Conservation (phyloP, 164 flowering plant species). For the Nymphaea thermarum region DNA sequence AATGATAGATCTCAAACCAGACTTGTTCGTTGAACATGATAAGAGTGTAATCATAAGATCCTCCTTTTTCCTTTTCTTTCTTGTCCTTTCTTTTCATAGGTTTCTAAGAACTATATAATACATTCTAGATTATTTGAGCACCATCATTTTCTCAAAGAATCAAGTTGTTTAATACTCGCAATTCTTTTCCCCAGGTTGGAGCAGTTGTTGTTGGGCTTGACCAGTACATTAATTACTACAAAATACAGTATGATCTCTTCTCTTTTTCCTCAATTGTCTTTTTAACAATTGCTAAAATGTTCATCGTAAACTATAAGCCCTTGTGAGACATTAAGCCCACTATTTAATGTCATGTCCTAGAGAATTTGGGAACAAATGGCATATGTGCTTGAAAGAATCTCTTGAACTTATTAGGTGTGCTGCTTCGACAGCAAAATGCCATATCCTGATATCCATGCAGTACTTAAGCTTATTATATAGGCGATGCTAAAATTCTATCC, state of each 20-base stretch:
- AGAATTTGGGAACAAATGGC: too few species aligned
- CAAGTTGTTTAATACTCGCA: conserved; percentile 2
- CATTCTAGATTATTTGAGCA: not conserved
- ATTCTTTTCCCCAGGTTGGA: conserved; percentile 59
- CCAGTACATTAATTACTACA: conserved; percentile 71
- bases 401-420: too few species aligned
- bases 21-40: conserved; percentile 64
- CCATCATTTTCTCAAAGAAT: not conserved
- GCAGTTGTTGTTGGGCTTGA: conserved; percentile 97
- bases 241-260: conserved; percentile 68
- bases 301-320: too few species aligned
- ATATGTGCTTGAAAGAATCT: too few species aligned
- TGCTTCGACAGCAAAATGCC: too few species aligned
- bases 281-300: not conserved
- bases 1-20: conserved; percentile 36
- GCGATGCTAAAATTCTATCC: too few species aligned
- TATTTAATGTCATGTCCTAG: too few species aligned
- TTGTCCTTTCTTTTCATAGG: not conserved
- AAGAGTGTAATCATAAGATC: conserved; percentile 45
- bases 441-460: too few species aligned
- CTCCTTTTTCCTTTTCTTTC: conserved; percentile 3
- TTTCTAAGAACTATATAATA: not conserved
- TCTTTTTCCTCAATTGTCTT: conserved; percentile 3
- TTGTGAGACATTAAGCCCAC: too few species aligned
- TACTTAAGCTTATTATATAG: too few species aligned